Percentiles rank a stretch among this genome's conserved stretches.
These are phyloP conservation scores for Trapa incisa DNA, from an alignment of 345 rosid species.

Conservation along the genomic window DNA sequence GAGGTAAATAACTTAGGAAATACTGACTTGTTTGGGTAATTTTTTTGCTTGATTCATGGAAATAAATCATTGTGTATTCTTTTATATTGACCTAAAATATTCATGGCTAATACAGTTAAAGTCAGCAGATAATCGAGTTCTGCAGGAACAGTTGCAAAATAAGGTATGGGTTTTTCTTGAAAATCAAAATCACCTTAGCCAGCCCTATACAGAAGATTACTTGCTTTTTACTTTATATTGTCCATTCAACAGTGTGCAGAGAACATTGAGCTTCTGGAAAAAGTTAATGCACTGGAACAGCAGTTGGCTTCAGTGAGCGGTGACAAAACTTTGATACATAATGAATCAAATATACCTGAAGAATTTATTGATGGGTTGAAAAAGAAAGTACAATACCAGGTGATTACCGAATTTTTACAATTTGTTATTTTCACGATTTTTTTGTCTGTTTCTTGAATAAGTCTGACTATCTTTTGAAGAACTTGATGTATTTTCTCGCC, in stretches of 20 bases:
- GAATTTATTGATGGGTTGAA: conserved; percentile 51
- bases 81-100: background rate
- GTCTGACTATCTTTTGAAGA: background rate
- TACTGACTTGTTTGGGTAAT: background rate
- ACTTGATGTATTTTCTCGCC: background rate
- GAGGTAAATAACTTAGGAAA: conserved; percentile 40
- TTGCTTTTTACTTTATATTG: conserved; percentile 1
- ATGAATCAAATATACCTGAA: conserved; percentile 31
- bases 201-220: background rate
- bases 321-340: conserved; percentile 31
- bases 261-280: conserved; percentile 73
- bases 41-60: conserved; percentile 3
- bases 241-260: conserved; percentile 45
- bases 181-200: too few relatives aligned
- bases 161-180: conserved; percentile 35
- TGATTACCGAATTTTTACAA: conserved; percentile 16
- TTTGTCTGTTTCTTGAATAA: background rate
- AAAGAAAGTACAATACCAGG: conserved; percentile 80
- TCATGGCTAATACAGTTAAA: conserved; percentile 47
- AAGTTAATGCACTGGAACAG: conserved; percentile 58
- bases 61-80: background rate
- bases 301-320: conserved; percentile 39
- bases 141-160: conserved; percentile 88
- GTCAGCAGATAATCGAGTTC: conserved; percentile 93
- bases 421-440: background rate